Evolutionary conservation across 257 asterid species (phyloP), one percentile per base, ranked within the genome.

Genomic region (Fraxinus americana): DNA sequence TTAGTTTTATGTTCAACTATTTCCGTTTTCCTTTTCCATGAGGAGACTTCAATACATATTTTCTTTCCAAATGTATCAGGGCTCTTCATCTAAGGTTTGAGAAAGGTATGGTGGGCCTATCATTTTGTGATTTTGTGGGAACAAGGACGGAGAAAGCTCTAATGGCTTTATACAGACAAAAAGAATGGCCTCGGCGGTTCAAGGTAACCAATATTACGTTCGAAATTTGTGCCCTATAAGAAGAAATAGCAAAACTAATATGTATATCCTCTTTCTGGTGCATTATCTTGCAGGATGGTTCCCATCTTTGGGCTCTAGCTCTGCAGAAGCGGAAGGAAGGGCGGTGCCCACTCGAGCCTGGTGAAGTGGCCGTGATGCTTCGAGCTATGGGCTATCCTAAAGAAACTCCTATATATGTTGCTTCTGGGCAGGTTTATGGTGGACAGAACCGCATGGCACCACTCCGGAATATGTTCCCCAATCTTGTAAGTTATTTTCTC

Each of bases 361-460:
- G 95, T 75, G 99, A 96, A 90, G 99, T 96, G 76, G 99, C 99
- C 4, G 97, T 93, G 80, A 88, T 94, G 97, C 97, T 96, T 81
- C 90, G 99, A 29, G 98, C 96, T 68, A 96, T 96, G 99, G 99
- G 99, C 75, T 96, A 96, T 82, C 95, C 96, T 7, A 93, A 91
- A 88, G 99, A 96, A 83, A 96, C 99, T 76, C 97, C 91, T 81
- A 96, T 96, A 88, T 96, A 96, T 76, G 99, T 96, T 39, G 99
- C 99, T 67, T 96, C 99, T 38, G 99, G 99, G 82, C 98, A 96
- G 83, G 99, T 93, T 80, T 96, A 96, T 70, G 98, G 99, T 72
- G 98, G 99, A 39, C 99, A 96, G 83, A 96, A 93, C 82, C 97
- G 99, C 76, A 93, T 96, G 99, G 99, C 98, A 63, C 97, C 99